A percentile compares a stretch with the other conserved stretches of the same genome.
phyloP scores from a whole-genome alignment of 768 basidiomycete species.

The Gymnopilus junonius region DNA sequence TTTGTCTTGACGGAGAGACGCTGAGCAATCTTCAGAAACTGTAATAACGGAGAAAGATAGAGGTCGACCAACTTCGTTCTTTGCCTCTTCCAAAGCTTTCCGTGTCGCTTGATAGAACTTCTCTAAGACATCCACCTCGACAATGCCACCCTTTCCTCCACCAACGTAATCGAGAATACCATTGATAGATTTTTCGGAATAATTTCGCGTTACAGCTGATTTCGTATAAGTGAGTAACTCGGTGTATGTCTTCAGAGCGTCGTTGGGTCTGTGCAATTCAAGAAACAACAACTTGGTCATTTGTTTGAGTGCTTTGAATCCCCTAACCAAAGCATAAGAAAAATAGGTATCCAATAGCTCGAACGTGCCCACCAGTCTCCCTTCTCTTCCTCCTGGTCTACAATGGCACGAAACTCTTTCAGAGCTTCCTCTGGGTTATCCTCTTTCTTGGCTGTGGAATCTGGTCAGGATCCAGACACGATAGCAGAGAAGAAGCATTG shows the following conservation, averaged over 20 bases:
- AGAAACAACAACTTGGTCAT: slow-evolving; percentile 94
- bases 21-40: slow-evolving; percentile 41
- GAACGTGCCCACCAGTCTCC: slow-evolving; percentile 79
- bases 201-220: slow-evolving; percentile 92
- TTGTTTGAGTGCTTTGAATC: slow-evolving; percentile 98
- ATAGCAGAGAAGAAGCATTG: slow-evolving; percentile 10
- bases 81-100: slow-evolving; percentile 87
- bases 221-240: slow-evolving; percentile 93
- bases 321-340: slow-evolving; percentile 55
- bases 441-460: slow-evolving; percentile 82
- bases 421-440: slow-evolving; percentile 92
- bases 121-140: slow-evolving; percentile 88
- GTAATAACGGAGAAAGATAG: background rate
- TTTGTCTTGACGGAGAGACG: slow-evolving; percentile 95
- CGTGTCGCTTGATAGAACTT: slow-evolving; percentile 96
- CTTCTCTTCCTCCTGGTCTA: slow-evolving; percentile 89
- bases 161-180: slow-evolving; percentile 98
- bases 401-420: slow-evolving; percentile 87
- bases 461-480: background rate
- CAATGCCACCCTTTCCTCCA: slow-evolving; percentile 77
- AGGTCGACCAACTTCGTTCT: slow-evolving; percentile 78
- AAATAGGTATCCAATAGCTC: background rate
- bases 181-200: slow-evolving; percentile 99
- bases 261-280: slow-evolving; percentile 72
- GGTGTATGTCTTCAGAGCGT: slow-evolving; percentile 86